Conservation (phyloP, 164 flowering plant species). For the Tinospora cordifolia region DNA sequence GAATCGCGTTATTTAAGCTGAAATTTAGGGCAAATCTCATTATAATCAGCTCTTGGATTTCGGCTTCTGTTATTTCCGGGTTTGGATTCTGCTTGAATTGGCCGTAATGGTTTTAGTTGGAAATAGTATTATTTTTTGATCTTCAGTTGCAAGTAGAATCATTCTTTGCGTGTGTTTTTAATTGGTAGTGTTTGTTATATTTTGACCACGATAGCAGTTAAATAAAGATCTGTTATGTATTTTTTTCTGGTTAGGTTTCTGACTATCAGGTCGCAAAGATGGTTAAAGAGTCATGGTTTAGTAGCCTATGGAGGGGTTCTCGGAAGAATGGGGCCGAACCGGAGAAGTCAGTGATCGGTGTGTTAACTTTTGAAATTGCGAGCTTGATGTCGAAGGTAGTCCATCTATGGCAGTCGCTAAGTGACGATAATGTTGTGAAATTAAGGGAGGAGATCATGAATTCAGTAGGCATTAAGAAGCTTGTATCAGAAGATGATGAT, state of each 20-base stretch:
- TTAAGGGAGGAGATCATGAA: slow-evolving; percentile 50
- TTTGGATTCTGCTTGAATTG: slow-evolving; percentile 1
- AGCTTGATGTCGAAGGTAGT: slow-evolving; percentile 77
- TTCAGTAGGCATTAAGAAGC: slow-evolving; percentile 61
- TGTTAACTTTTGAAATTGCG: slow-evolving; percentile 74
- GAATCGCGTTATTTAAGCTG: background rate
- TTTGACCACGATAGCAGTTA: background rate
- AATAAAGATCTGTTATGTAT: background rate
- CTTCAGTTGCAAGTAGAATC: background rate
- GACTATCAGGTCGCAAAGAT: slow-evolving; percentile 22
- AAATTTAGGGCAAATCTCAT: background rate
- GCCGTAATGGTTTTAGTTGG: background rate
- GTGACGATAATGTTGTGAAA: slow-evolving; percentile 49
- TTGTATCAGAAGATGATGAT: slow-evolving; percentile 72
- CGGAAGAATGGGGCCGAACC: slow-evolving; percentile 28
- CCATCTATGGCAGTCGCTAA: slow-evolving; percentile 60
- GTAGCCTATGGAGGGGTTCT: slow-evolving; percentile 44
- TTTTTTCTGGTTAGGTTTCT: background rate
- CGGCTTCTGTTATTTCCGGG: background rate
- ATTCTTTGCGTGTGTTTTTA: background rate
- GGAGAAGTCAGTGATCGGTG: slow-evolving; percentile 48
- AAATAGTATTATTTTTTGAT: background rate
- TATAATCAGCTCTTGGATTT: background rate
- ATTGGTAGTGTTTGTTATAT: background rate
- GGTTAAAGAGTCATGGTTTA: slow-evolving; percentile 75